Conservation (phyloP, 805 yeast species). For the Metschnikowia hibisci region DNA sequence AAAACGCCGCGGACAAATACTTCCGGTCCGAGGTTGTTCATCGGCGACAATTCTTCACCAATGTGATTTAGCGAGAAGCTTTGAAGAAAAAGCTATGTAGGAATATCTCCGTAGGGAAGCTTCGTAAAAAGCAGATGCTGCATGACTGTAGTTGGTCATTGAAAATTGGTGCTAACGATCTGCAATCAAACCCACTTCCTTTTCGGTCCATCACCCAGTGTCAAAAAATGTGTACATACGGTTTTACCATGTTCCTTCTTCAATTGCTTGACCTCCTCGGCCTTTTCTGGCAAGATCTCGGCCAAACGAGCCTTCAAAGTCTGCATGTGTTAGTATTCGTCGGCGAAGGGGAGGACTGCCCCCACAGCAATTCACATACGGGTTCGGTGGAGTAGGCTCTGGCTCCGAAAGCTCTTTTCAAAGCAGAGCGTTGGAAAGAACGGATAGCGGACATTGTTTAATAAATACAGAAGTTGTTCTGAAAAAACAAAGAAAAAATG, state of each 20-base stretch:
- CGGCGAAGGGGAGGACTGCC: not conserved
- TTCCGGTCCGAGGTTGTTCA: not conserved
- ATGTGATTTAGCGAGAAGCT: too few species aligned
- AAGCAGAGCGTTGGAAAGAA: constrained; percentile 35
- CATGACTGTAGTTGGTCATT: too few species aligned
- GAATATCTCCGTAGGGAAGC: too few species aligned
- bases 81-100: too few species aligned
- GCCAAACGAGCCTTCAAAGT: constrained; percentile 93
- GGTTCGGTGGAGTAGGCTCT: constrained; percentile 23
- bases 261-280: constrained; percentile 85
- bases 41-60: too few species aligned
- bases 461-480: constrained; percentile 9
- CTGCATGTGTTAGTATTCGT: constrained; percentile 28
- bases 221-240: constrained; percentile 36
- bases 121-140: too few species aligned
- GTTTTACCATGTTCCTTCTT: constrained; percentile 88
- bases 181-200: too few species aligned
- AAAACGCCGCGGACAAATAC: constrained; percentile 4
- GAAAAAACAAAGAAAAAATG: constrained; percentile 11
- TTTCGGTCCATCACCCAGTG: too few species aligned
- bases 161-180: too few species aligned
- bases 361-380: constrained; percentile 18
- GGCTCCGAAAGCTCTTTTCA: constrained; percentile 19
- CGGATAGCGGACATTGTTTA: constrained; percentile 32
- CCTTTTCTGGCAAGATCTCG: constrained; percentile 85